Evolutionary conservation across 129 eudicot genomes (phyloP).

Genomic region (Flaveria sonorensis): DNA sequence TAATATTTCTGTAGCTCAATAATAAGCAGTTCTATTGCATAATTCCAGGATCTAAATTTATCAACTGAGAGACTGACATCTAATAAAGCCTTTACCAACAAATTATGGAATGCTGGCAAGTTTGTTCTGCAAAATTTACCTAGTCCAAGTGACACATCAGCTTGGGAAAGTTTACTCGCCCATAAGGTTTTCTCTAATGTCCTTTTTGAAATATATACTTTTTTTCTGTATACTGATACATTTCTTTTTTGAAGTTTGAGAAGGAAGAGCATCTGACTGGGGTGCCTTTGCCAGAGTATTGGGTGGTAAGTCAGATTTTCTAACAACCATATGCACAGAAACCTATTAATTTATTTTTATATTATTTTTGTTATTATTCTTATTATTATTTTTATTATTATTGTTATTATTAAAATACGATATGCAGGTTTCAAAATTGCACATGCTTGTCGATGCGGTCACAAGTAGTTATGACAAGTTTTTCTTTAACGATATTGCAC

Average conservation of each 20-base stretch:
- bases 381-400: background rate
- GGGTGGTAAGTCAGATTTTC: constrained; percentile 77
- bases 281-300: constrained; percentile 82
- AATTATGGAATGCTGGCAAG: constrained; percentile 98
- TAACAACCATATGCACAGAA: constrained; percentile 17
- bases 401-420: background rate
- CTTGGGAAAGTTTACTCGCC: constrained; percentile 58
- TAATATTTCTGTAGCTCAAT: constrained; percentile 16
- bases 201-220: background rate
- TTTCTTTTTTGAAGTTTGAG: constrained; percentile 56
- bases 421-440: constrained; percentile 86
- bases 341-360: background rate
- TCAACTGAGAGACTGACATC: constrained; percentile 87
- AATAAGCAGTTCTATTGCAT: constrained; percentile 17
- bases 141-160: constrained; percentile 58
- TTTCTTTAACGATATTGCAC: constrained; percentile 88
- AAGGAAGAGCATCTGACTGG: constrained; percentile 53
- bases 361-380: background rate
- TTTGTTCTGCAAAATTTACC: constrained; percentile 93
- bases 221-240: constrained; percentile 16
- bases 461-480: constrained; percentile 85
- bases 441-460: constrained; percentile 75
- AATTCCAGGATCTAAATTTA: constrained; percentile 78
- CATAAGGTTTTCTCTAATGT: constrained; percentile 57
- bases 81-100: constrained; percentile 95